These are phyloP conservation scores for Lipomyces yamadae DNA, from an alignment of 805 yeast species.

Conservation along the genomic window DNA sequence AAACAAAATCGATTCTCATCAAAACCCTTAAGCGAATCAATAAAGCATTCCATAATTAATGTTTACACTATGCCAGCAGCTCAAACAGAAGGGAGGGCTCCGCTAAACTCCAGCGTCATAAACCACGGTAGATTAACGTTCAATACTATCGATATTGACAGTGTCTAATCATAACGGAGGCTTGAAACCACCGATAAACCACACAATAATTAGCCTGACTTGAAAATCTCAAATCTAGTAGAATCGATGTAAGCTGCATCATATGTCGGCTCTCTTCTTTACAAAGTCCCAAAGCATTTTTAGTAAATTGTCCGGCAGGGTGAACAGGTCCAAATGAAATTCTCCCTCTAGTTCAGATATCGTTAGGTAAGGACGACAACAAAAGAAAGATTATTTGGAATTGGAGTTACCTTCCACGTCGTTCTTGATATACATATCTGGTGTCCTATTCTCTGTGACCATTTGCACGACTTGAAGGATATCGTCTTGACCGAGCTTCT, in stretches of 20 bases:
- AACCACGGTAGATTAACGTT: neutral
- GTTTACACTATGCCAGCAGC: neutral
- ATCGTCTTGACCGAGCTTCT: slow-evolving; percentile 89
- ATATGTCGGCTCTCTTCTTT: slow-evolving; percentile 46
- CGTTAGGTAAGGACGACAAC: neutral
- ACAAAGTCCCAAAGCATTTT: slow-evolving; percentile 96
- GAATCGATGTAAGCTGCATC: neutral
- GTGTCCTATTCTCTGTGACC: slow-evolving; percentile 94
- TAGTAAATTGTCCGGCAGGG: slow-evolving; percentile 86
- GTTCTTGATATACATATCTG: slow-evolving; percentile 93
- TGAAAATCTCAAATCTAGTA: neutral
- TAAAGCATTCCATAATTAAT: neutral
- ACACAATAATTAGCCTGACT: neutral
- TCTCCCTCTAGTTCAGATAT: slow-evolving; percentile 67
- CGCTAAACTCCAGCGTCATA: neutral
- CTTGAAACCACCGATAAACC: neutral
- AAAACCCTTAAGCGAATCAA: slow-evolving; percentile 1
- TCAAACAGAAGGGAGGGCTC: neutral
- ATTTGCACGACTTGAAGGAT: slow-evolving; percentile 92
- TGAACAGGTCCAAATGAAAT: slow-evolving; percentile 92
- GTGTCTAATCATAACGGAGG: neutral
- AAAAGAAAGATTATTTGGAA: neutral
- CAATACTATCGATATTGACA: neutral
- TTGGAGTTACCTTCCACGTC: slow-evolving; percentile 66
- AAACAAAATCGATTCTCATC: neutral